phyloP scores from a whole-genome alignment of 2,329 filamentous ascomycete genomes.

The Emmonsiellopsis sp. region DNA sequence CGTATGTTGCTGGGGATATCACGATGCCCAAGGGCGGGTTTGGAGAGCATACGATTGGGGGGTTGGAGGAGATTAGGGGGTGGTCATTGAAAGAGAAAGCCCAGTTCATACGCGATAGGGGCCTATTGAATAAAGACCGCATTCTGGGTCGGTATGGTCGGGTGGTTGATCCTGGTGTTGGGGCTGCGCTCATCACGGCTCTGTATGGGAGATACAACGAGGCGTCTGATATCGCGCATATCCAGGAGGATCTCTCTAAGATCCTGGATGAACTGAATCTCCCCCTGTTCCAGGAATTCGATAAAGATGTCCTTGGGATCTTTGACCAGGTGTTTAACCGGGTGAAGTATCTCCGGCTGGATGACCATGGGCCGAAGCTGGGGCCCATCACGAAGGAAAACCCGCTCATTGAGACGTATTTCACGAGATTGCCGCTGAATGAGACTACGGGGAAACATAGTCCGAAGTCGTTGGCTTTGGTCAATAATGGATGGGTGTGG shows the following conservation, averaged over 20 bases:
- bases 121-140: constrained; percentile 60
- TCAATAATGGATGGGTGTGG: constrained; percentile 99
- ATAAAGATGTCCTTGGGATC: constrained; percentile 71
- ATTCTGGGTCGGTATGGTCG: constrained; percentile 75
- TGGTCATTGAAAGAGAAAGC: constrained; percentile 52
- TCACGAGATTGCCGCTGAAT: constrained; percentile 78
- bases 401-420: constrained; percentile 88
- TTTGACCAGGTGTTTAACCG: constrained; percentile 88
- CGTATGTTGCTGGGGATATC: constrained; percentile 58
- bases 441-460: constrained; percentile 68
- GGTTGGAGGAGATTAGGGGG: constrained; percentile 44
- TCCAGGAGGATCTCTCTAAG: constrained; percentile 45
- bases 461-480: constrained; percentile 67
- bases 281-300: constrained; percentile 85
- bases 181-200: constrained; percentile 58
- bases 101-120: constrained; percentile 55
- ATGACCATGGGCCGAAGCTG: constrained; percentile 78
- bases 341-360: constrained; percentile 89
- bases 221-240: constrained; percentile 32
- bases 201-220: constrained; percentile 60
- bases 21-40: constrained; percentile 47
- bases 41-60: constrained; percentile 38
- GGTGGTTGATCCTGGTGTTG: constrained; percentile 58
- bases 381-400: constrained; percentile 68
- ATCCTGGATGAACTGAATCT: constrained; percentile 80